Evolutionary conservation across 1,139 yeast genomes (phyloP).

Genomic region (Hemisphaericaspora lyxosophila): DNA sequence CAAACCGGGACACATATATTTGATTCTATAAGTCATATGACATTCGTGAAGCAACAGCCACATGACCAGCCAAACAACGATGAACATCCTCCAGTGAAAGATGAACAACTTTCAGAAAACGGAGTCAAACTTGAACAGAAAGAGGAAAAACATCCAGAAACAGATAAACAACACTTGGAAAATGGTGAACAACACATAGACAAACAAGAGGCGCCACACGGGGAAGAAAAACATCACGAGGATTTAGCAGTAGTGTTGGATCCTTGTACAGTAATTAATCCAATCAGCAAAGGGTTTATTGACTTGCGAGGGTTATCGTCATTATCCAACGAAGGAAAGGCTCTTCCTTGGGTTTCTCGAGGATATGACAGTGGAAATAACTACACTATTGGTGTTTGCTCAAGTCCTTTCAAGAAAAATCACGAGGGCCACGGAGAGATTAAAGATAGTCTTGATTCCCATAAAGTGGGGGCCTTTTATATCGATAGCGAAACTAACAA

Average conservation of each 20-base stretch:
- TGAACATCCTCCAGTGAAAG: constrained; percentile 3
- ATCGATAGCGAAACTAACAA: constrained; percentile 50
- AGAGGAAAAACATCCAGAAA: not conserved
- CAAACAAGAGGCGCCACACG: too few relatives aligned
- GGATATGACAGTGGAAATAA: constrained; percentile 74
- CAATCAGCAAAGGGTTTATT: constrained; percentile 52
- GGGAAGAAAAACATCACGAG: constrained; percentile 3
- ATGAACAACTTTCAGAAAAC: constrained; percentile 1
- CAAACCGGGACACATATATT: constrained; percentile 17
- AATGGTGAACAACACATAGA: too few relatives aligned
- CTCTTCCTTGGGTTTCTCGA: constrained; percentile 62
- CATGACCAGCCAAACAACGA: too few relatives aligned
- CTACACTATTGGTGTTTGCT: constrained; percentile 79
- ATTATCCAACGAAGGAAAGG: constrained; percentile 39
- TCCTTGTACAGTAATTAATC: constrained; percentile 58
- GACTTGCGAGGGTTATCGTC: constrained; percentile 55
- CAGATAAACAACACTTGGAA: constrained; percentile 1
- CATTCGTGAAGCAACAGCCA: constrained; percentile 7
- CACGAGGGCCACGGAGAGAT: constrained; percentile 30
- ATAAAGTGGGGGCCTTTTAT: constrained; percentile 68
- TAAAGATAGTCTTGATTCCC: constrained; percentile 43
- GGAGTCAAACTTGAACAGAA: not conserved
- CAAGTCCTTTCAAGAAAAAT: constrained; percentile 53
- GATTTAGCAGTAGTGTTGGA: constrained; percentile 25
- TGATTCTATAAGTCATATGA: constrained; percentile 21